Evolutionary conservation across 352 stramenopile genomes (phyloP), one percentile per base, ranked within the genome.

Genomic region (Thalassiosira ordinaria): DNA sequence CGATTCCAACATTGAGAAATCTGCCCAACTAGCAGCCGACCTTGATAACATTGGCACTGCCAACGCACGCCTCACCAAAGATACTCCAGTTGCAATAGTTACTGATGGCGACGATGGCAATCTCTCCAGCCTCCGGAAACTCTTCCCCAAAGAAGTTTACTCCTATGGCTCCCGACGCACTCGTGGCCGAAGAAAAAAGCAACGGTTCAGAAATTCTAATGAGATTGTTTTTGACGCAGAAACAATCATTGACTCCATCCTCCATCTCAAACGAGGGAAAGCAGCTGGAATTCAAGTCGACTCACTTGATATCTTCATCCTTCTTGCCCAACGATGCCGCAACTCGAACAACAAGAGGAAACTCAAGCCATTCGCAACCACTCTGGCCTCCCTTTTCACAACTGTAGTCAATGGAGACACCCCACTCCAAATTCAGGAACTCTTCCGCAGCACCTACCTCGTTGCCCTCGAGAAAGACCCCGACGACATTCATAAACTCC

Each of bases 21-120:
- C 67, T 37, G 72, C 72, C 2, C 63, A 74, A 31, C 11, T 65
- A 33, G 72, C 72, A 51, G 72, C 72, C 44, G 53, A 81, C 31
- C 39, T 35, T 29, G 55, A 76, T 53, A 81, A 81, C 31, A 65
- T 52, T 26, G n/a, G 27, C 0, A 64, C 62, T 11, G 72, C 72
- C 37, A 70, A 69, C 22, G 63, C 72, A 3, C 41, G 72, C 0
- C 16, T 81, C 4, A 65, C 35, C 9, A 70, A 68, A 14, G 22
- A 44, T 14, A 27, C 31, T 18, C 62, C 62, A 31, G 31, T 75
- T 24, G 72, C 63, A 1, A 20, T 29, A 20, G 29, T 71, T 20
- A 62, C 51, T 29, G 61, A 56, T 4, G 22, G 6, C 16, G 14
- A 51, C 41, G 18, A 51, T 18, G 6, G 18, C 41, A 51, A 6